Conservation (phyloP, 2,329 filamentous ascomycete species). For the Talaromyces funiculosus region DNA sequence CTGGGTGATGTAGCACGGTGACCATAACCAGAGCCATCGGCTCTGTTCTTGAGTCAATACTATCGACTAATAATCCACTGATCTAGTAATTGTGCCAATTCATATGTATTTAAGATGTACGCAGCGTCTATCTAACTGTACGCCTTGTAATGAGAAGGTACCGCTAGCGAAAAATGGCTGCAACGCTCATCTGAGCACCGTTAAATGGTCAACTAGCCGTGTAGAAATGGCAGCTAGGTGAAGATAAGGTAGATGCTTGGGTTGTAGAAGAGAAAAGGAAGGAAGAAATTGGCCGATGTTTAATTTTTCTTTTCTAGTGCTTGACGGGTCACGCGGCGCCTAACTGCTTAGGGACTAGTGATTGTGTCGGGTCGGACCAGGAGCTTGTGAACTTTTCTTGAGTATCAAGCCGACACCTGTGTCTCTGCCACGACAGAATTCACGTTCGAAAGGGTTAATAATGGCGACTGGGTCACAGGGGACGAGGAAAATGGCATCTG, state of each 20-base stretch:
- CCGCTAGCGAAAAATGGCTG: slow-evolving; percentile 99
- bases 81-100: background rate
- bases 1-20: slow-evolving; percentile 11
- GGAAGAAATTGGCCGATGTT: slow-evolving; percentile 19
- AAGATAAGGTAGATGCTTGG: slow-evolving; percentile 91
- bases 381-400: slow-evolving; percentile 34
- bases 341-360: slow-evolving; percentile 26
- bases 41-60: background rate
- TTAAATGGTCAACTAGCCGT: slow-evolving; percentile 87
- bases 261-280: slow-evolving; percentile 33
- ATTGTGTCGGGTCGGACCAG: slow-evolving; percentile 6
- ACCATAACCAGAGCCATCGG: background rate
- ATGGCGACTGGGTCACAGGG: slow-evolving; percentile 40
- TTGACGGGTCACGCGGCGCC: slow-evolving; percentile 22
- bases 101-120: slow-evolving; percentile 49
- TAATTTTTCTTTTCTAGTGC: slow-evolving; percentile 18
- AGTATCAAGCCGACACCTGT: slow-evolving; percentile 13
- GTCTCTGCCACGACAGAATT: slow-evolving; percentile 16
- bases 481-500: slow-evolving; percentile 34
- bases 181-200: slow-evolving; percentile 74
- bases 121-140: slow-evolving; percentile 97
- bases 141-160: slow-evolving; percentile 73
- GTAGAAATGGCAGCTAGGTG: slow-evolving; percentile 64
- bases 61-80: background rate
- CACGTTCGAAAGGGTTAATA: slow-evolving; percentile 8